Evolutionary conservation across 169 alveolate species (phyloP).

Genomic region (Fabrea salina): DNA sequence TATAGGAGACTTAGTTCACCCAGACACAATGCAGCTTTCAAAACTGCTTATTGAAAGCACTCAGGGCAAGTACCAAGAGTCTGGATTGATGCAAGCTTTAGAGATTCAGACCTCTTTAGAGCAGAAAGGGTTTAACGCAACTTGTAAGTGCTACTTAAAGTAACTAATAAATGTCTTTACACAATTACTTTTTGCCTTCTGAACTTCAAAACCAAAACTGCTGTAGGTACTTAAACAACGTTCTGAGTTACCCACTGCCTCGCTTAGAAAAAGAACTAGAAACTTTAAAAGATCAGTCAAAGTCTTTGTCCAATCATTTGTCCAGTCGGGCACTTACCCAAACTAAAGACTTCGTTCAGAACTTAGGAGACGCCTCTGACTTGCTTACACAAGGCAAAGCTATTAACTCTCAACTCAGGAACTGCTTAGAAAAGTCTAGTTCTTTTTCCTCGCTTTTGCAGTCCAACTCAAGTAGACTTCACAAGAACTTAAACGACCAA

Average conservation of each 20-base stretch:
- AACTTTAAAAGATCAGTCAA: neutral
- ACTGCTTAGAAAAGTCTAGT: neutral
- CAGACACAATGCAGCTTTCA: too few relatives aligned
- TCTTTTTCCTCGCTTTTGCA: neutral
- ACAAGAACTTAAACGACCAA: slow-evolving; percentile 1
- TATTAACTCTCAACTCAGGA: neutral
- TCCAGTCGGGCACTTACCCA: neutral
- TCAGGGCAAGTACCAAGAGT: too few relatives aligned
- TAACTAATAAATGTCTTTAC: too few relatives aligned
- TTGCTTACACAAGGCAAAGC: neutral
- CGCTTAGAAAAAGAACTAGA: neutral
- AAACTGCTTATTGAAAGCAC: too few relatives aligned
- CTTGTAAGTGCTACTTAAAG: too few relatives aligned
- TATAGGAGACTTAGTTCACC: too few relatives aligned
- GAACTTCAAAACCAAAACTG: too few relatives aligned
- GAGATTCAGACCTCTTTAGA: too few relatives aligned
- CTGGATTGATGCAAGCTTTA: too few relatives aligned
- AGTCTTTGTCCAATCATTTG: neutral
- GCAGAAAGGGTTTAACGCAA: too few relatives aligned
- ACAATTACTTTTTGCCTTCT: too few relatives aligned
- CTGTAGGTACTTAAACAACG: slow-evolving; percentile 1
- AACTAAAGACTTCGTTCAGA: slow-evolving; percentile 13
- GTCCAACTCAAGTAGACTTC: neutral
- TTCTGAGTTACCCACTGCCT: neutral
- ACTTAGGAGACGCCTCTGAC: neutral